A percentile compares a stretch with the other conserved stretches of the same genome.
Evolutionary conservation across 805 yeast genomes (phyloP).

Genomic region (Komagataella mondaviorum): DNA sequence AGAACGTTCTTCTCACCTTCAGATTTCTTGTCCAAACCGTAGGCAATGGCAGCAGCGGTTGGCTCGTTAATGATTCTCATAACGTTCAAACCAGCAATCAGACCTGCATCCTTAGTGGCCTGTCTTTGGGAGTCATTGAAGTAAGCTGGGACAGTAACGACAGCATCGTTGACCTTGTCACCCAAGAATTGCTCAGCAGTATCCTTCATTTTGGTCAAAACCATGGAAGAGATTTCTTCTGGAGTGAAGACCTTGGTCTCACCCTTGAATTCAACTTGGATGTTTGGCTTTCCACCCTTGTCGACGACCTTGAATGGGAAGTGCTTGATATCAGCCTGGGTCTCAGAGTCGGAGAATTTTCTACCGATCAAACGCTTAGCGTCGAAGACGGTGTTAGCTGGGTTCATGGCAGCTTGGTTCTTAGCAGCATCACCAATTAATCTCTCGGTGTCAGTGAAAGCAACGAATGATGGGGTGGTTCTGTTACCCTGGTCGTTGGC

Average conservation of each 20-base stretch:
- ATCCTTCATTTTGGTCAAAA: conserved; percentile 50
- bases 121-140: conserved; percentile 75
- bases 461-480: conserved; percentile 93
- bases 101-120: conserved; percentile 74
- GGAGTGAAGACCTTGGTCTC: conserved; percentile 87
- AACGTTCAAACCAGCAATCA: conserved; percentile 62
- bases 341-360: conserved; percentile 69
- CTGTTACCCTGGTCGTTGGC: conserved; percentile 99
- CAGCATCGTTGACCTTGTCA: conserved; percentile 49
- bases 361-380: conserved; percentile 93
- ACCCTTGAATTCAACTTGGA: conserved; percentile 89
- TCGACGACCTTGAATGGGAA: conserved; percentile 84
- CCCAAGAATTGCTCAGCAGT: conserved; percentile 48
- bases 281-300: conserved; percentile 75
- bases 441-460: conserved; percentile 87
- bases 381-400: conserved; percentile 79
- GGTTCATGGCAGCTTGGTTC: conserved; percentile 94
- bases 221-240: conserved; percentile 90
- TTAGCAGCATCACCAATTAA: conserved; percentile 94
- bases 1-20: conserved; percentile 36
- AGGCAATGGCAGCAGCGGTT: conserved; percentile 77
- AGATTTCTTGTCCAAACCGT: conserved; percentile 49
- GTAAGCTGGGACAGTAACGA: conserved; percentile 76
- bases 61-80: conserved; percentile 74
- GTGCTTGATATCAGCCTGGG: conserved; percentile 76